Conservation (phyloP, 805 yeast species). For the Candida pini region DNA sequence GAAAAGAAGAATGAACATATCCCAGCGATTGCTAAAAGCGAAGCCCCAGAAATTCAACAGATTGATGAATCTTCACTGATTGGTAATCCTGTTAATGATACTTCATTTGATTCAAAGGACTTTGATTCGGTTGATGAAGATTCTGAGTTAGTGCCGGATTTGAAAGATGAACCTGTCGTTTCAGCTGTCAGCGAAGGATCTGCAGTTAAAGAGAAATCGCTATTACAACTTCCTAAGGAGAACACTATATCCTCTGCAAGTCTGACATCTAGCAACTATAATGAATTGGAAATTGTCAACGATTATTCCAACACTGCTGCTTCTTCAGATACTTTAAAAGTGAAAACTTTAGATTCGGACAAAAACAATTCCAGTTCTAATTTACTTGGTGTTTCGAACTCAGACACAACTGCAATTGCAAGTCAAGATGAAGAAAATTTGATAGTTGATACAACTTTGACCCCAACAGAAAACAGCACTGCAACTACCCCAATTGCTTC, state of each 20-base stretch:
- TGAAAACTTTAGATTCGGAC: not conserved
- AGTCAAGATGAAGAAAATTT: conserved; percentile 9
- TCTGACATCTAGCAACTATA: conserved; percentile 11
- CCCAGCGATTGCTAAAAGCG: too few species aligned
- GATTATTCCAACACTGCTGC: conserved; percentile 3
- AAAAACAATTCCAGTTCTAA: not conserved
- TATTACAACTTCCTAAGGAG: too few species aligned
- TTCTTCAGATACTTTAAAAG: not conserved
- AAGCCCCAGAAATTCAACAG: too few species aligned
- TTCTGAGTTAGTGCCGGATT: too few species aligned
- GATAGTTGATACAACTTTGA: too few species aligned
- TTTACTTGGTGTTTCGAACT: not conserved
- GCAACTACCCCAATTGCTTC: too few species aligned
- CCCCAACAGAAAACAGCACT: too few species aligned
- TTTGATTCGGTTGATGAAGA: too few species aligned
- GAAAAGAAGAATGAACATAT: conserved; percentile 1
- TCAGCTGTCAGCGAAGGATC: too few species aligned
- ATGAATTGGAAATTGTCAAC: conserved; percentile 8
- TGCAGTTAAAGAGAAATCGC: too few species aligned
- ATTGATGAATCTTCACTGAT: too few species aligned
- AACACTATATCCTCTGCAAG: conserved; percentile 5
- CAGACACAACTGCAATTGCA: conserved; percentile 5
- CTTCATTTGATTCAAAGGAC: conserved; percentile 1
- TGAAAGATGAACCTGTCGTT: too few species aligned
- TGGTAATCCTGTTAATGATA: conserved; percentile 8